These are phyloP conservation scores for Pythium diclinum DNA, from an alignment of 352 stramenopile genomes.

Conservation along the genomic window DNA sequence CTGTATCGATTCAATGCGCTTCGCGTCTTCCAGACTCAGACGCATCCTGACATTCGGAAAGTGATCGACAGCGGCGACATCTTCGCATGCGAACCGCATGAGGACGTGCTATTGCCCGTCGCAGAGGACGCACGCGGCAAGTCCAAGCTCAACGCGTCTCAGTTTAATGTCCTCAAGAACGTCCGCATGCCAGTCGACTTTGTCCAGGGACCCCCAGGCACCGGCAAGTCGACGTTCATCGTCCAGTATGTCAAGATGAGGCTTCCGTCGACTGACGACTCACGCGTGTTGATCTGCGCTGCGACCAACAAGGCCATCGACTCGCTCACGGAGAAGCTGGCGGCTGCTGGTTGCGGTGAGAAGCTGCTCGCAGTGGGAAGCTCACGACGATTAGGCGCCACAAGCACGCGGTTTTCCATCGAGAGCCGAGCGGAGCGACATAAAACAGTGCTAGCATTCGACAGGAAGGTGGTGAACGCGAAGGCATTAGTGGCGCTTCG, in stretches of 20 bases:
- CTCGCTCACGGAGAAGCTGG: not conserved
- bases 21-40: too few species aligned
- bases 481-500: too few species aligned
- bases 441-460: too few species aligned
- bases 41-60: not conserved
- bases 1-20: too few species aligned
- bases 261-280: not conserved
- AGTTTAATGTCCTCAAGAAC: not conserved
- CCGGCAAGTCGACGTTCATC: slow-evolving; percentile 11
- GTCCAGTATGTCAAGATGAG: slow-evolving; percentile 2
- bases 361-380: too few species aligned
- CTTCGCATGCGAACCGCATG: not conserved
- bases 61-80: not conserved
- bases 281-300: slow-evolving; percentile 8
- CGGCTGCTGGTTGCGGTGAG: too few species aligned
- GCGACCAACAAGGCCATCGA: slow-evolving; percentile 9
- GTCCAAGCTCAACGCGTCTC: not conserved
- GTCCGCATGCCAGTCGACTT: not conserved
- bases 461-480: too few species aligned
- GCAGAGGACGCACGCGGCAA: not conserved
- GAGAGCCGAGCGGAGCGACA: too few species aligned
- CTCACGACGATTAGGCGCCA: too few species aligned
- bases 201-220: slow-evolving; percentile 5
- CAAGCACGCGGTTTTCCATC: too few species aligned
- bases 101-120: not conserved